Evolutionary conservation across 306 rosid genomes (phyloP).

Genomic region (Malus fusca): DNA sequence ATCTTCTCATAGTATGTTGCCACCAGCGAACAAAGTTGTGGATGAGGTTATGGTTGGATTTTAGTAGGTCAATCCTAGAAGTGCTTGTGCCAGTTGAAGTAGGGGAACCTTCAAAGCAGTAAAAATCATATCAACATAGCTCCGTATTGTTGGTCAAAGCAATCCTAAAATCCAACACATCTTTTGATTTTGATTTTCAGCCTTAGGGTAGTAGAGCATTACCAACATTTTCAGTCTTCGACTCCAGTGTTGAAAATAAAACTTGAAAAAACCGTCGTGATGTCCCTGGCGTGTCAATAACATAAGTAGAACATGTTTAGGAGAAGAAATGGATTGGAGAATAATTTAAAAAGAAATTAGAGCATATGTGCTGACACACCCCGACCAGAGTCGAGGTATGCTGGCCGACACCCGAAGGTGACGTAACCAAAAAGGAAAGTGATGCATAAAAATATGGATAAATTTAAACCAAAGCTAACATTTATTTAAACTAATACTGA

Average conservation of each 20-base stretch:
- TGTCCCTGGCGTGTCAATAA: conserved; percentile 29
- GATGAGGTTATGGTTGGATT: background rate
- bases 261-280: conserved; percentile 57
- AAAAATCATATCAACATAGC: background rate
- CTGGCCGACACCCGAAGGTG: too few species aligned
- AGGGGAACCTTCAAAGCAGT: background rate
- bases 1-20: background rate
- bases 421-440: too few species aligned
- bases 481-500: too few species aligned
- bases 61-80: background rate
- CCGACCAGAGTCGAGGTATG: too few species aligned
- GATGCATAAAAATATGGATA: too few species aligned
- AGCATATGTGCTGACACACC: too few species aligned
- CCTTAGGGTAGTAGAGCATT: background rate
- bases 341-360: too few species aligned
- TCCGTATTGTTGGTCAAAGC: background rate
- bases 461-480: too few species aligned
- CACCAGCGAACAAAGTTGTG: background rate
- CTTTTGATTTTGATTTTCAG: background rate
- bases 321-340: background rate
- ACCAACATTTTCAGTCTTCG: conserved; percentile 30
- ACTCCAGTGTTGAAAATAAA: conserved; percentile 63
- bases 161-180: background rate
- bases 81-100: background rate
- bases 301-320: background rate